Evolutionary conservation across 768 basidiomycete genomes (phyloP).

Genomic region (Mycena olivaceomarginata): DNA sequence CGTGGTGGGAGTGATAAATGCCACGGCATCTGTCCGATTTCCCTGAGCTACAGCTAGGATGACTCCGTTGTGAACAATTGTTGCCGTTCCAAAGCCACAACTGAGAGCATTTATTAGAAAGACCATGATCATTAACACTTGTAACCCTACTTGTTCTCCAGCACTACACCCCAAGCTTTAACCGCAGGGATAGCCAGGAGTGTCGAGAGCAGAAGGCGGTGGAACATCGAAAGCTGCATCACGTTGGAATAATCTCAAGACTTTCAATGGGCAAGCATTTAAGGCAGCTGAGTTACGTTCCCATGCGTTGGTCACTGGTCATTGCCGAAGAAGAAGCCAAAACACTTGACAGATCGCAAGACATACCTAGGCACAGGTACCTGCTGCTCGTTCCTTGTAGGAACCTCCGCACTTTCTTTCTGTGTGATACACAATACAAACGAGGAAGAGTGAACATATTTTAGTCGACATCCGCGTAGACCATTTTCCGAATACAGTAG

Average conservation of each 20-base stretch:
- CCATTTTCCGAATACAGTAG: neutral
- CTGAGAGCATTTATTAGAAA: slow-evolving; percentile 6
- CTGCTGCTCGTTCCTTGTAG: neutral
- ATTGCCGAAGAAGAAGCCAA: neutral
- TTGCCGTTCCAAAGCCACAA: slow-evolving; percentile 11
- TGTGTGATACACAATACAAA: neutral
- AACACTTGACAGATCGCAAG: neutral
- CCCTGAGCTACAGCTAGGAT: too few species aligned
- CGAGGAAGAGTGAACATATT: neutral
- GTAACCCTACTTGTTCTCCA: neutral
- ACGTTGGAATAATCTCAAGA: neutral
- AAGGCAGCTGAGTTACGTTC: neutral
- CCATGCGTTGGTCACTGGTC: neutral
- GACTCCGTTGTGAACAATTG: neutral
- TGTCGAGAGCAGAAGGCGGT: slow-evolving; percentile 8
- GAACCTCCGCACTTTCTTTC: slow-evolving; percentile 5
- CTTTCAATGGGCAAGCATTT: neutral
- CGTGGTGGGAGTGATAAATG: too few species aligned
- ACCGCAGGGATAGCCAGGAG: neutral
- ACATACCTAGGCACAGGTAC: neutral
- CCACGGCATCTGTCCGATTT: too few species aligned
- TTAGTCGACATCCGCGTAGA: neutral
- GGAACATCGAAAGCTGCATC: slow-evolving; percentile 8
- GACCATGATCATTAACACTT: neutral
- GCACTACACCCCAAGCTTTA: neutral